Conservation (phyloP, 805 yeast species). For the Zygosaccharomyces rouxii region DNA sequence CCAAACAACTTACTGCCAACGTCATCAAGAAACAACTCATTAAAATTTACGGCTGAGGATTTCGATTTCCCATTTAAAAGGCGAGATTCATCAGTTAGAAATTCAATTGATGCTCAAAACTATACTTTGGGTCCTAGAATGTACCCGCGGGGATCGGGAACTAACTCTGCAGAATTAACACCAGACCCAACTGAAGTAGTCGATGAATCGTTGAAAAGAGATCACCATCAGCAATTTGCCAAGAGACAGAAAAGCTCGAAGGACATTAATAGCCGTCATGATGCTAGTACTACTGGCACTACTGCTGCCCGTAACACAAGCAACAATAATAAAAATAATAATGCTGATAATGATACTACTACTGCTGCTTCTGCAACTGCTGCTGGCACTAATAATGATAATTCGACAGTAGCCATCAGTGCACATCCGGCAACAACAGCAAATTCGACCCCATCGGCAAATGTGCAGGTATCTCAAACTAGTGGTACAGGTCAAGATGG, state of each 20-base stretch:
- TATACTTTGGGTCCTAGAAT: constrained; percentile 18
- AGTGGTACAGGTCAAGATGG: background rate
- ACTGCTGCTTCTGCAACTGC: background rate
- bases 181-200: constrained; percentile 10
- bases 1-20: constrained; percentile 7
- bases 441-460: too few species aligned
- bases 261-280: background rate
- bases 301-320: background rate
- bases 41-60: constrained; percentile 31
- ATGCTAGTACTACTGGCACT: background rate
- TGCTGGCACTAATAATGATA: background rate
- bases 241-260: constrained; percentile 10
- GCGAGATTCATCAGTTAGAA: constrained; percentile 32
- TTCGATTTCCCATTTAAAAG: constrained; percentile 33
- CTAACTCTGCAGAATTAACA: constrained; percentile 5
- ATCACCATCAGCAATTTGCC: background rate
- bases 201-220: constrained; percentile 1
- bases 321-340: constrained; percentile 9
- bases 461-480: background rate
- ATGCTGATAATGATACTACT: constrained; percentile 5
- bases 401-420: background rate
- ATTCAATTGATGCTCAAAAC: constrained; percentile 18
- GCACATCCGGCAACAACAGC: too few species aligned
- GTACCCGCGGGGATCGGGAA: constrained; percentile 4
- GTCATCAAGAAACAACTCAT: constrained; percentile 30